Base-by-base conservation (phyloP, 139 green algal species). In the Chlamydomonas sp. region DNA sequence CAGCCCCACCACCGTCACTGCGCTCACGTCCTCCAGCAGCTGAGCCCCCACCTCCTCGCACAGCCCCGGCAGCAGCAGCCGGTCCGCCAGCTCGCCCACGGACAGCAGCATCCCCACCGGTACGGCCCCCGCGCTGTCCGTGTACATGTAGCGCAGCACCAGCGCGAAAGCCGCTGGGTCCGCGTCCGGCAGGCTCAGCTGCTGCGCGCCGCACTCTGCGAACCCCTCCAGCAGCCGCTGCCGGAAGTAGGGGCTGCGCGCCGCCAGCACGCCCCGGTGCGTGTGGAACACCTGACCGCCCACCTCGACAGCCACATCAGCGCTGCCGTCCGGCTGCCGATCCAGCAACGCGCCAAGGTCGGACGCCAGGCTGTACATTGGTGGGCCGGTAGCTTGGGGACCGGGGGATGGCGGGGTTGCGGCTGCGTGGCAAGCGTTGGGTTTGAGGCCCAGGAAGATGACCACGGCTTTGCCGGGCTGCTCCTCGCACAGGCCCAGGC, bases 11-110 rank as follows among this genome's bases (percentile, higher is more conserved):
- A 77, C 66, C 3, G 57, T 60, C 4, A 20, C 80, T 1, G 67
- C 66, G 15, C 15, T 77, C 12, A 17, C 66, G 2, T 3, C 15
- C 80, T 57, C 57, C 67, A 85, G 80, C 80, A 85, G 66, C 67
- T 58, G 66, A 57, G 16, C 57, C 80, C 67, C 57, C 57, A 85
- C 57, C 66, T 67, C 66, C 5, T 18, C 5, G 67, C 66, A 20
- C 4, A 67, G 66, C 3, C 4, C 80, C 16, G 57, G 20, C 80
- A 85, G 66, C 10, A 85, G 80, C 67, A 85, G 67, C 66, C 80
- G 66, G 1, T 64, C 79, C 49, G 79, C 79, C 79, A 84, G 79
- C 79, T 84, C 79, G 16, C 64, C 79, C 12, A 66, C 79, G 57
- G 79, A 66, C 4, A 66, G 64, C 66, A 85, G 79, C 64, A 85